A percentile compares a stretch with the other conserved stretches of the same genome.
Evolutionary conservation across 768 basidiomycete genomes (phyloP).

Genomic region (Serendipita indica): DNA sequence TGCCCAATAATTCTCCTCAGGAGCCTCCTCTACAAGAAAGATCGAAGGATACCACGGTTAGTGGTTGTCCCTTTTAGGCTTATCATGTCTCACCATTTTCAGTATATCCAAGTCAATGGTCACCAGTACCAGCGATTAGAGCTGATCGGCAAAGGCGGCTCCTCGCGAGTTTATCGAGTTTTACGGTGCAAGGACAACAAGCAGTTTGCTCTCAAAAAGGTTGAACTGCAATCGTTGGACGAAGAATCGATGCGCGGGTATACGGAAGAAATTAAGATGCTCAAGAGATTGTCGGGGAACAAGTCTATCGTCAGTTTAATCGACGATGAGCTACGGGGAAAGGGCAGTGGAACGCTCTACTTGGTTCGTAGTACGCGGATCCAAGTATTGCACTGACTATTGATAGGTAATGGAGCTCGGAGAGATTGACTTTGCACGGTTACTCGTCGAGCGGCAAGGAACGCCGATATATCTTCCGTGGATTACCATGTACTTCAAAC

Average conservation of each 20-base stretch:
- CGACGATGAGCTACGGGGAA: conserved; percentile 75
- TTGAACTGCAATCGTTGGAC: conserved; percentile 79
- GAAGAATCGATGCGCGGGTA: conserved; percentile 80
- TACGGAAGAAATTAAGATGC: conserved; percentile 88
- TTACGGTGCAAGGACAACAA: conserved; percentile 54
- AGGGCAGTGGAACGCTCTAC: conserved; percentile 55
- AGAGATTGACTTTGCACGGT: conserved; percentile 76
- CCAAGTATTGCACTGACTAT: not conserved
- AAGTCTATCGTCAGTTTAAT: conserved; percentile 80
- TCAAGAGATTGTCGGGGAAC: conserved; percentile 91
- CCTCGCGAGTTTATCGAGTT: conserved; percentile 90
- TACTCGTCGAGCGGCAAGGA: conserved; percentile 72
- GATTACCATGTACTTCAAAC: conserved; percentile 93
- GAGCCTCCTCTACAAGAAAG: not conserved
- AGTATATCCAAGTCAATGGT: conserved; percentile 47
- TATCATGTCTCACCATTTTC: not conserved
- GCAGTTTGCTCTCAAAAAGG: conserved; percentile 84
- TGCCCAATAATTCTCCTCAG: too few relatives aligned
- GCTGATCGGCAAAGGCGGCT: conserved; percentile 84
- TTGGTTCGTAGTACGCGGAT: conserved; percentile 25
- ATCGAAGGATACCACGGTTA: not conserved
- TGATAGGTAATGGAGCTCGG: conserved; percentile 83
- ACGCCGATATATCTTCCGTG: conserved; percentile 84
- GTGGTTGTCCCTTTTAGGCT: not conserved
- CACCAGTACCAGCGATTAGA: conserved; percentile 72